Evolutionary conservation across 257 asterid genomes (phyloP), one percentile per base, ranked within the genome.

Genomic region (Penstemon davidsonii): DNA sequence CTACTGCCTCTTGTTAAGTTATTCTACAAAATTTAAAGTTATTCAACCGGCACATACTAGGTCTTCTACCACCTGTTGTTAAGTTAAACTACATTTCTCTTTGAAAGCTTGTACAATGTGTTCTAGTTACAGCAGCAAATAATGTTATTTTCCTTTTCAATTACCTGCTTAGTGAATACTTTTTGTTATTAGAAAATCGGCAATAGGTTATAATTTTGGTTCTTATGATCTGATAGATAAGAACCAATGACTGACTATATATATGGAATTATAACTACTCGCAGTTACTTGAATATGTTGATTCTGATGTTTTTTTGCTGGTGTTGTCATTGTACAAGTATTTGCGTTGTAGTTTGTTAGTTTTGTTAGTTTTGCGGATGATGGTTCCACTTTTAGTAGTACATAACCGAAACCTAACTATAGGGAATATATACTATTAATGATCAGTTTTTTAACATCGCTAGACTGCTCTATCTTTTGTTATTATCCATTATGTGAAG

Each of bases 401-500:
- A 49, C 42, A 55, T 71, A 33, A 56, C n/a, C 42, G 13, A 45
- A 39, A 8, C 47, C 13, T 13, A 38, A 38, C 13, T 15, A 15
- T 15, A 15, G 18, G 70, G 49, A 50, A 42, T 15, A 41, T 50
- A 37, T 33, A 57, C 42, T n/a, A 8, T 40, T 64, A 38, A 55
- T 25, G 33, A 66, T 55, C 68, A 58, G 51, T 61, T 61, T 54
- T 55, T 58, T 52, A 71, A 57, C 60, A 62, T 40, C 68, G 38
- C 73, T 13, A 47, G 9, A 4, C 49, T 56, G 76, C 58, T 63
- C 59, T 67, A 58, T 49, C 62, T 19, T 58, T 66, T 33, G 37
- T 60, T 55, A 5, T 49, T 62, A 18, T 39, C 44, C 37, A 58
- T 68, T 57, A 36, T 60, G 62, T 55, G 60, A 43, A 51, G 66